Evolutionary conservation across 495 filamentous ascomycete species (phyloP), one percentile per base, ranked within the genome.

Genomic region (Pseudoneurospora amorphoporcata): DNA sequence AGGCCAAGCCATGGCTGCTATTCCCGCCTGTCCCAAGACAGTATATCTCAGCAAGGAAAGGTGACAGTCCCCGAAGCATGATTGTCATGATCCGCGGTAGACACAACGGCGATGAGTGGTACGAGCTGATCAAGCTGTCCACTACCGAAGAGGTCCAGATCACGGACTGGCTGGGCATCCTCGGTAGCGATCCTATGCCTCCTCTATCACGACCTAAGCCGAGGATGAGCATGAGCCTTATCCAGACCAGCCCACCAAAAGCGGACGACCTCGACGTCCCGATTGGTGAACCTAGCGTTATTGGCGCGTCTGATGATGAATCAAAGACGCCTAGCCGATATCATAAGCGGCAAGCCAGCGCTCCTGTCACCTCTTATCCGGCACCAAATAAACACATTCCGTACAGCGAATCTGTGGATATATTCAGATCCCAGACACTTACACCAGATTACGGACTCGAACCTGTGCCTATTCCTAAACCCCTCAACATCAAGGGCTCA

Each of bases 111-210:
- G 77, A 83, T 65, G 88, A 89, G 73, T 97, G 94, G 94, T 90
- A 90, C 68, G 95, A 99, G 80, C 80, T 97, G 2, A 82, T 98
- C 71, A 88, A 88, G 17, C 84, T 98, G 9, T 84, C 80, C 9
- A 87, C 90, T 3, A 88, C 90, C 68, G 90, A 92, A 76, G 89
- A 93, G 68, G 90, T 92, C 65, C 87, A 94, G 70, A 89, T 88
- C n/a, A 69, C 82, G 14, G 95, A 98, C 78, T 99, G 96, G 96
- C 82, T 97, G 39, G 84, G 91, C 41, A 91, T 97, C 83, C 80
- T 99, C 35, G 93, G 94, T 10, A 83, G 86, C 69, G 83, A 86
- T 35, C 95, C 95, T 39, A 81, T 92, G 47, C 95, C 95, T 39
- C 94, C 94, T 10, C 77, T 77, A 37, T 77, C 81, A 16, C 76